Percentiles rank a stretch among this genome's conserved stretches.
Evolutionary conservation across 2,329 filamentous ascomycete species (phyloP).

Genomic region (Albifimbria verrucaria): DNA sequence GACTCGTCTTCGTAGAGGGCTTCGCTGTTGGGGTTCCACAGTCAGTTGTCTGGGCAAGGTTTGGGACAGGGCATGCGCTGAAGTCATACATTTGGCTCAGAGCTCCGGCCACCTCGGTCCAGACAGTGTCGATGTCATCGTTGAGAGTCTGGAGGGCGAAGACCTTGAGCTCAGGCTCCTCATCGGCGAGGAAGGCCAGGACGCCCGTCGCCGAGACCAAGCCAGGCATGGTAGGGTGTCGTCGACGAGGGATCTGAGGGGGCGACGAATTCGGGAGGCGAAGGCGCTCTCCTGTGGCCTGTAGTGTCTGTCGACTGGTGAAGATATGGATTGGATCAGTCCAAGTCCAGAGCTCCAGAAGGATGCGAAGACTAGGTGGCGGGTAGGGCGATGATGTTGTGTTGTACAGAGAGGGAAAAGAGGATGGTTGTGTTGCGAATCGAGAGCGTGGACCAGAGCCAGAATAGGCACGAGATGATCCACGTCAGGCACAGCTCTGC

Average conservation of each 20-base stretch:
- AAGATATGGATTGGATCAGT: neutral
- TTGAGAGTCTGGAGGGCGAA: slow-evolving; percentile 95
- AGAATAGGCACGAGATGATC: slow-evolving; percentile 29
- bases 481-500: slow-evolving; percentile 46
- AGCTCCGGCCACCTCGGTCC: slow-evolving; percentile 93
- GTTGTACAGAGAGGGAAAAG: neutral
- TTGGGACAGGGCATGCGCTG: neutral
- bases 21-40: slow-evolving; percentile 59
- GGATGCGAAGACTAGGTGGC: neutral
- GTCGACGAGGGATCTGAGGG: slow-evolving; percentile 15
- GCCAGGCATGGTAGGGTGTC: slow-evolving; percentile 68
- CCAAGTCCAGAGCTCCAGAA: neutral
- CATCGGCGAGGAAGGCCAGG: slow-evolving; percentile 91
- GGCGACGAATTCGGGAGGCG: slow-evolving; percentile 12
- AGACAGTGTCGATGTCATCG: slow-evolving; percentile 93
- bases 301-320: too few species aligned
- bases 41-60: neutral
- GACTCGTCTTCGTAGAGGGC: slow-evolving; percentile 94
- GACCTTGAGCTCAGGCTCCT: slow-evolving; percentile 88
- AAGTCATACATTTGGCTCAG: slow-evolving; percentile 80
- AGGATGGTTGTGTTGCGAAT: neutral
- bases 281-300: neutral
- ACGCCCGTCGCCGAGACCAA: slow-evolving; percentile 92
- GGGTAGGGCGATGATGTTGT: slow-evolving; percentile 14
- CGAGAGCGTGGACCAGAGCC: slow-evolving; percentile 4